Percentiles rank a stretch among this genome's conserved stretches.
Conservation (phyloP, 179 eudicot genomes). For the Nepenthes alata region DNA sequence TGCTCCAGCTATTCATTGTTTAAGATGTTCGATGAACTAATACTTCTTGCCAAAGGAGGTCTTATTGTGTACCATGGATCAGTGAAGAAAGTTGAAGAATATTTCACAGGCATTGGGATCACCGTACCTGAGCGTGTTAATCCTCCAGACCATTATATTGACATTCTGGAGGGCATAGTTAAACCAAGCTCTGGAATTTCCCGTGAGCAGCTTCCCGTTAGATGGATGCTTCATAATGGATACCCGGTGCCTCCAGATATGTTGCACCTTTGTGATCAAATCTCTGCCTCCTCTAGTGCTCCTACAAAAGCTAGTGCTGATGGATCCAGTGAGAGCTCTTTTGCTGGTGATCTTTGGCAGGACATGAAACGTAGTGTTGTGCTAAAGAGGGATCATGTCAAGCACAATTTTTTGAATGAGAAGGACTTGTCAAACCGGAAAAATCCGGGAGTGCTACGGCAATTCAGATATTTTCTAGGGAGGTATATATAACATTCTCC, state of each 20-base stretch:
- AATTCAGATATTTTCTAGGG: conserved; percentile 79
- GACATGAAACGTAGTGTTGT: conserved; percentile 40
- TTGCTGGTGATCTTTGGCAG: conserved; percentile 46
- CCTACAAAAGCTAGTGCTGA: conserved; percentile 19
- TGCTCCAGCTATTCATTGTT: conserved; percentile 58
- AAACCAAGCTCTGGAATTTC: conserved; percentile 51
- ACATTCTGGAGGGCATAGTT: conserved; percentile 70
- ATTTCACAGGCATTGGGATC: conserved; percentile 64
- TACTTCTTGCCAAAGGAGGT: conserved; percentile 94
- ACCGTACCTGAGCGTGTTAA: conserved; percentile 76
- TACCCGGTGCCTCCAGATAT: conserved; percentile 86
- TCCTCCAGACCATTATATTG: conserved; percentile 90
- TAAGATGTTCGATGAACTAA: conserved; percentile 89
- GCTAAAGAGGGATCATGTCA: conserved; percentile 30
- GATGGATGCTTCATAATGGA: conserved; percentile 97
- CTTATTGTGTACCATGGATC: conserved; percentile 83
- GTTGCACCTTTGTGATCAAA: conserved; percentile 60
- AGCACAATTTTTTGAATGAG: conserved; percentile 30
- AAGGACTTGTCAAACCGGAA: conserved; percentile 49
- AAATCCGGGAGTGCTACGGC: conserved; percentile 62
- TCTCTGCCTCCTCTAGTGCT: conserved; percentile 35
- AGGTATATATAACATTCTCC: conserved; percentile 34
- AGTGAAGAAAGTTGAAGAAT: conserved; percentile 76
- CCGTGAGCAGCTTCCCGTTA: conserved; percentile 73
- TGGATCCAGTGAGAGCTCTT: conserved; percentile 32